A percentile compares a stretch with the other conserved stretches of the same genome.
Evolutionary conservation across 139 green algal species (phyloP).

Genomic region (Chlorella sp.): DNA sequence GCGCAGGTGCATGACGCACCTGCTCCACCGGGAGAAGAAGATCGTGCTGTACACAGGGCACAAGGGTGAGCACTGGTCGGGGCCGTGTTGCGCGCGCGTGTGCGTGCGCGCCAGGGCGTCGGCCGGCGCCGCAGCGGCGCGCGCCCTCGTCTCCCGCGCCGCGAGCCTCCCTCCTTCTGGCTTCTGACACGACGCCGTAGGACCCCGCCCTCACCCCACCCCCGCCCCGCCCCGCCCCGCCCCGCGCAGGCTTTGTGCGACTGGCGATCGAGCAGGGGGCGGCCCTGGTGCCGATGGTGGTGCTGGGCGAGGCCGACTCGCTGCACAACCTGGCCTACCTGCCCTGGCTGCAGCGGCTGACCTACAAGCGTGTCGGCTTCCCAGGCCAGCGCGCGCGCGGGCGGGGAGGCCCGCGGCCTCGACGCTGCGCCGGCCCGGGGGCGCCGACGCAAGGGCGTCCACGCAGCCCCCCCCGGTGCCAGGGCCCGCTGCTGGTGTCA

Average conservation of each 20-base stretch:
- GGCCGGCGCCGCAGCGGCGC: no score
- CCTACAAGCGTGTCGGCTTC: constrained; percentile 83
- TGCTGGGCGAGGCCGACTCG: constrained; percentile 72
- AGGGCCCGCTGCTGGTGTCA: neutral
- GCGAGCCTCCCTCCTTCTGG: no score
- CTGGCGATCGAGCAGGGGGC: constrained; percentile 79
- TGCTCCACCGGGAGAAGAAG: constrained; percentile 30
- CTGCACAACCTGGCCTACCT: constrained; percentile 62
- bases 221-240: no score
- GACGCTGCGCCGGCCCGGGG: neutral
- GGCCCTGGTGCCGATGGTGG: constrained; percentile 77
- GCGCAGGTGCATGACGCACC: constrained; percentile 29
- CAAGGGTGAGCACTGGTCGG: constrained; percentile 45
- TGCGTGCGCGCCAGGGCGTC: no score
- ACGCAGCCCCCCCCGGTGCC: neutral
- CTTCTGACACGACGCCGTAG: no score
- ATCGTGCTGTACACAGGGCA: constrained; percentile 51
- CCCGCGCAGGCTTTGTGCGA: constrained; percentile 67
- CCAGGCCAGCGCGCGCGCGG: constrained; percentile 23
- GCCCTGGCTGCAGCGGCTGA: constrained; percentile 67
- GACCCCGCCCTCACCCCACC: no score
- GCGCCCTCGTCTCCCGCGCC: no score
- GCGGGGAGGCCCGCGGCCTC: no score
- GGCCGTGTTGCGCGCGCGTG: no score
- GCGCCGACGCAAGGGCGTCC: neutral